Percentiles rank a stretch among this genome's conserved stretches.
phyloP scores from a whole-genome alignment of 2,329 filamentous ascomycete genomes.

The Mycosphaerelloides madeirae region DNA sequence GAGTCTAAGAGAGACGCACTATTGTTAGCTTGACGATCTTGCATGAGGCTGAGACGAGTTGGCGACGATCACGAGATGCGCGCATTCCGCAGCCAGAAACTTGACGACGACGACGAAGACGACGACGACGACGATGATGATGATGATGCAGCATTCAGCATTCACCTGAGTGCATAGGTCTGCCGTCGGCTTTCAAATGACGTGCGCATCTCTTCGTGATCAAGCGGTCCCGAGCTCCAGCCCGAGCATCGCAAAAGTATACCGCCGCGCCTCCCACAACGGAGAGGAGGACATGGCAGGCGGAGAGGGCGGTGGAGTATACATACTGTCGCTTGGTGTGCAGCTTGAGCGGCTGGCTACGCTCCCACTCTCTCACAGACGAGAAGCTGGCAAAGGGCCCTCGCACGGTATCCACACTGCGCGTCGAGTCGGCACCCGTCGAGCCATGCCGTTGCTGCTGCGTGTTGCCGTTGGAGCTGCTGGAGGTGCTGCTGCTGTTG shows the following conservation, averaged over 20 bases:
- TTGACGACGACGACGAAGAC: too few relatives aligned
- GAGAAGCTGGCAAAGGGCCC: constrained; percentile 36
- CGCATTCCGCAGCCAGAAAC: neutral
- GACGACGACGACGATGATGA: too few relatives aligned
- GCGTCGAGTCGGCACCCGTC: constrained; percentile 60
- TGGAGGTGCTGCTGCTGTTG: constrained; percentile 19
- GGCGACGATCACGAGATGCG: constrained; percentile 6
- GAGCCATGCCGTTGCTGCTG: constrained; percentile 59
- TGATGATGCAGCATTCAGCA: neutral
- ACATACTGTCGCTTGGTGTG: constrained; percentile 48
- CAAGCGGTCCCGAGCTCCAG: too few relatives aligned
- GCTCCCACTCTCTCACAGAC: constrained; percentile 10
- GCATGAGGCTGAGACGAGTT: constrained; percentile 1
- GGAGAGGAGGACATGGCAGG: too few relatives aligned
- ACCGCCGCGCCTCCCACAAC: too few relatives aligned
- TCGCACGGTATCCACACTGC: constrained; percentile 62
- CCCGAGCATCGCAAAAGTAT: too few relatives aligned
- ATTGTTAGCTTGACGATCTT: constrained; percentile 25
- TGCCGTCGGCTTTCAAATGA: neutral
- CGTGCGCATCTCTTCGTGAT: constrained; percentile 4
- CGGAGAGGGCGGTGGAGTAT: too few relatives aligned
- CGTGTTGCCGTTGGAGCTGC: constrained; percentile 16
- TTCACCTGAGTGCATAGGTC: neutral
- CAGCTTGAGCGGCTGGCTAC: constrained; percentile 24
- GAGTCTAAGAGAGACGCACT: constrained; percentile 30